Evolutionary conservation across 192 early-diverging fungal species (phyloP).

Genomic region (Entophlyctis luteolus): DNA sequence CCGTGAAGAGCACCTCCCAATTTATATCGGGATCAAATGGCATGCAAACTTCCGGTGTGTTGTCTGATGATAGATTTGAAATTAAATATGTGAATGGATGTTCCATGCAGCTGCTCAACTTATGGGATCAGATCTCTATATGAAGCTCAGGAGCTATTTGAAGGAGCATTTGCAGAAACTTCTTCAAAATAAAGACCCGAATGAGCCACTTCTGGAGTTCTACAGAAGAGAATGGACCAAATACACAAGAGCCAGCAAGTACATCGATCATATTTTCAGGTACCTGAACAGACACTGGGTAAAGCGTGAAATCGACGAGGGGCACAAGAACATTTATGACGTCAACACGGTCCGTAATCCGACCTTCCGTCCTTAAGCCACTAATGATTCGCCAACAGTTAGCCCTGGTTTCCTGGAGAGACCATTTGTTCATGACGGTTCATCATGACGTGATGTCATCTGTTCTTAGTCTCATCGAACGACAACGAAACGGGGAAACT

Average conservation of each 20-base stretch:
- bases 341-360: conserved; percentile 77
- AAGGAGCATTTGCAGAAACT: conserved; percentile 48
- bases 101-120: conserved; percentile 46
- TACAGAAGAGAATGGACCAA: conserved; percentile 87
- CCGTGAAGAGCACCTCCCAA: conserved; percentile 30
- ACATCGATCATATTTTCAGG: conserved; percentile 84
- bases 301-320: conserved; percentile 92
- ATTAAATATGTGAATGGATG: too few relatives aligned
- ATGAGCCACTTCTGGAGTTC: conserved; percentile 78
- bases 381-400: conserved; percentile 46
- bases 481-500: conserved; percentile 83
- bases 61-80: neutral
- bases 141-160: conserved; percentile 52
- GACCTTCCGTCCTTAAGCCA: neutral
- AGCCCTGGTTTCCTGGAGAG: conserved; percentile 81
- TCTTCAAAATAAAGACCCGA: conserved; percentile 59
- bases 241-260: conserved; percentile 79
- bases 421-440: conserved; percentile 65
- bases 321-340: conserved; percentile 80
- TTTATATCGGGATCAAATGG: neutral
- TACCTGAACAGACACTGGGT: conserved; percentile 99
- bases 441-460: conserved; percentile 69
- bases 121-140: conserved; percentile 66
- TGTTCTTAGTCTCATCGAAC: conserved; percentile 75
- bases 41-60: conserved; percentile 20